Percentiles rank a stretch among this genome's conserved stretches.
Evolutionary conservation across 306 rosid genomes (phyloP).

Genomic region (Cucurbita moschata): DNA sequence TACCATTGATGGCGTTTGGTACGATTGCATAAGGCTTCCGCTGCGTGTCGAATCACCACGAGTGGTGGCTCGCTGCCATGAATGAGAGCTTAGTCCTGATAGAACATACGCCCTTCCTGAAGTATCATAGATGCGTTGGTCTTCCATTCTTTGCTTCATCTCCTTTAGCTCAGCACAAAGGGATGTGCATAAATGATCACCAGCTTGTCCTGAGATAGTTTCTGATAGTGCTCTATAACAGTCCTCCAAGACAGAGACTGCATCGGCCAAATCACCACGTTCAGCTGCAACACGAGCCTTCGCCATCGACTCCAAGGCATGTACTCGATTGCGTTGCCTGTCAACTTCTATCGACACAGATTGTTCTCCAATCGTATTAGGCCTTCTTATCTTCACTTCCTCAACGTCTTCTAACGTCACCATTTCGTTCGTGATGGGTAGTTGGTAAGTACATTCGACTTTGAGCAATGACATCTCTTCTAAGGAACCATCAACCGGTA

Average conservation of each 20-base stretch:
- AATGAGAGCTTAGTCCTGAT: conserved; percentile 14
- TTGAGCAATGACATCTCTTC: conserved; percentile 5
- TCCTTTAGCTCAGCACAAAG: conserved; percentile 12
- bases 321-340: conserved; percentile 5
- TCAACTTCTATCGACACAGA: conserved; percentile 9
- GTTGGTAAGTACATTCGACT: conserved; percentile 1
- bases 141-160: conserved; percentile 11
- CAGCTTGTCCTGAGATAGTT: conserved; percentile 6
- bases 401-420: background rate
- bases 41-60: conserved; percentile 7
- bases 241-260: conserved; percentile 2
- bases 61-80: conserved; percentile 13
- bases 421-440: conserved; percentile 4
- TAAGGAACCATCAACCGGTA: background rate
- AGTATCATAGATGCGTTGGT: conserved; percentile 5
- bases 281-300: conserved; percentile 6
- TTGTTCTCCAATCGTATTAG: background rate
- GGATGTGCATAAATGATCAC: conserved; percentile 5
- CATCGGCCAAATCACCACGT: conserved; percentile 1
- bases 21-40: conserved; percentile 4
- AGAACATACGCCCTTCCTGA: conserved; percentile 12
- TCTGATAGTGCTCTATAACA: conserved; percentile 1
- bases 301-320: conserved; percentile 7
- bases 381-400: conserved; percentile 6
- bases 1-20: conserved; percentile 12